Percentiles rank a stretch among this genome's conserved stretches.
Conservation (phyloP, 2,329 filamentous ascomycete species). For the Pseudocercospora musae region DNA sequence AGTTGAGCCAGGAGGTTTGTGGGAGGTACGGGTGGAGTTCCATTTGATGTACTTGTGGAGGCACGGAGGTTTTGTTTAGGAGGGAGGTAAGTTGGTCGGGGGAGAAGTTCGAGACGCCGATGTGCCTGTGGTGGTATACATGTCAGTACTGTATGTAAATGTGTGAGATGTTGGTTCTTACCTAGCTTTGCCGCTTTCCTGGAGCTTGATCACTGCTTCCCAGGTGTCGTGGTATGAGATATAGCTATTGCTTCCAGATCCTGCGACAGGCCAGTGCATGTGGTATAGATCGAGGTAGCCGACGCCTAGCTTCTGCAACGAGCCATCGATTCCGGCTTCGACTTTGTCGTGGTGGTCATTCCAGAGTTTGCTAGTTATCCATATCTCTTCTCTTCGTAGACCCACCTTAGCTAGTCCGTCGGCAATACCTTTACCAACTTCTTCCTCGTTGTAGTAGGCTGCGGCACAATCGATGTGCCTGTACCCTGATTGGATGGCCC, state of each 20-base stretch:
- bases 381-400: conserved; percentile 37
- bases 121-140: conserved; percentile 15
- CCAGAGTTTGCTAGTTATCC: conserved; percentile 36
- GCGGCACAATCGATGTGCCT: conserved; percentile 52
- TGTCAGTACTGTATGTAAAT: background rate
- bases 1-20: conserved; percentile 26
- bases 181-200: conserved; percentile 26
- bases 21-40: conserved; percentile 34
- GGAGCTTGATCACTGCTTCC: conserved; percentile 29
- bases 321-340: conserved; percentile 35
- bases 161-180: background rate
- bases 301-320: conserved; percentile 40
- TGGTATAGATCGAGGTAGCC: conserved; percentile 46
- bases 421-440: conserved; percentile 43
- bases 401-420: conserved; percentile 35
- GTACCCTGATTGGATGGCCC: conserved; percentile 49
- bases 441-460: conserved; percentile 44
- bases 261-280: conserved; percentile 45
- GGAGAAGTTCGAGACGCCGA: conserved; percentile 35
- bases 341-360: conserved; percentile 37
- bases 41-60: conserved; percentile 31
- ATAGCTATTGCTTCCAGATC: conserved; percentile 18
- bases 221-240: conserved; percentile 31
- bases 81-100: conserved; percentile 28
- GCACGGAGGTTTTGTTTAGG: conserved; percentile 24